A percentile compares a stretch with the other conserved stretches of the same genome.
Evolutionary conservation across 2,329 filamentous ascomycete genomes (phyloP).

Genomic region (Diplodia seriata): DNA sequence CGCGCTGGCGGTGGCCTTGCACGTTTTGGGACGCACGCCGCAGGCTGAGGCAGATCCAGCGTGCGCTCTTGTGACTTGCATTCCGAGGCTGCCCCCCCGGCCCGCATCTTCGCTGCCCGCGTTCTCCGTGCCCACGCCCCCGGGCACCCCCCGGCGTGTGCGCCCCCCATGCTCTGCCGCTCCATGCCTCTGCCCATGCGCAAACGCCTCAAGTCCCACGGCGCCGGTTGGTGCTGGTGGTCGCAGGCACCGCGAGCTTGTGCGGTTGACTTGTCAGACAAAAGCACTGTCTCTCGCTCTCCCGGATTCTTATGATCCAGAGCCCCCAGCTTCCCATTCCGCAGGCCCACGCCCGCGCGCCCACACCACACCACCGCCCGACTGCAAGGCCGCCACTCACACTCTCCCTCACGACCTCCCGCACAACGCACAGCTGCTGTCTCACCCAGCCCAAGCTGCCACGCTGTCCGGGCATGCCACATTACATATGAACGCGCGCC

Average conservation of each 20-base stretch:
- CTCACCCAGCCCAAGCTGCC: constrained; percentile 31
- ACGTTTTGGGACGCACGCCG: constrained; percentile 28
- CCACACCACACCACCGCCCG: constrained; percentile 19
- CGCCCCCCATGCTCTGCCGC: constrained; percentile 28
- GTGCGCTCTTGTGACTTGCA: constrained; percentile 32
- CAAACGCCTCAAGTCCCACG: constrained; percentile 32
- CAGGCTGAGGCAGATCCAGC: constrained; percentile 30
- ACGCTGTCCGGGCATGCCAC: constrained; percentile 31
- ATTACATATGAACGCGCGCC: constrained; percentile 30
- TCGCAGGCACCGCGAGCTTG: constrained; percentile 31
- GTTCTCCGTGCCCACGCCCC: constrained; percentile 14
- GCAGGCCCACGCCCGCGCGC: constrained; percentile 19
- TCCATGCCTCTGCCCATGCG: constrained; percentile 32
- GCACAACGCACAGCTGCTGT: constrained; percentile 30
- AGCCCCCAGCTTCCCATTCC: constrained; percentile 31
- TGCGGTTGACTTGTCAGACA: constrained; percentile 32
- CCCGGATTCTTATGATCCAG: constrained; percentile 31
- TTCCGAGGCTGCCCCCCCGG: constrained; percentile 10
- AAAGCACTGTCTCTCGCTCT: constrained; percentile 32
- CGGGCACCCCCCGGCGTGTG: constrained; percentile 26
- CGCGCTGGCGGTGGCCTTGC: constrained; percentile 30
- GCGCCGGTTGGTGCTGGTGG: constrained; percentile 28
- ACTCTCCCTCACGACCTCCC: constrained; percentile 21
- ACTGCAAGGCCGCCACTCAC: constrained; percentile 33
- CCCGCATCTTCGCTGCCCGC: constrained; percentile 15